Evolutionary conservation across 495 filamentous ascomycete species (phyloP), one percentile per base, ranked within the genome.

Genomic region (Neurospora sp.): DNA sequence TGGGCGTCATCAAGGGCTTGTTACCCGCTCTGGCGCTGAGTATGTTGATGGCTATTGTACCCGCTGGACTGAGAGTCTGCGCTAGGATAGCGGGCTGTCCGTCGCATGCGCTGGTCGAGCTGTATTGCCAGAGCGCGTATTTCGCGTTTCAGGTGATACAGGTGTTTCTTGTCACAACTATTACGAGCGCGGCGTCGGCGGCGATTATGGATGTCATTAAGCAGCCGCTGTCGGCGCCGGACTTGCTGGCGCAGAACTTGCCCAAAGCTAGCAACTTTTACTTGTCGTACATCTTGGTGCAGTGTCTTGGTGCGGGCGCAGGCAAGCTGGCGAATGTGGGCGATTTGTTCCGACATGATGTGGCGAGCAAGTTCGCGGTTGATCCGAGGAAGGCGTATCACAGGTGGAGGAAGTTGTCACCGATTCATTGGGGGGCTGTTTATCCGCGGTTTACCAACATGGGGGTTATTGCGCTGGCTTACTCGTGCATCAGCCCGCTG

Each of bases 121-220:
- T 97, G 42, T 91, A 90, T 65, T 91, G 90, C 1, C 96, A 99
- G 79, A 97, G 96, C 78, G 92, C 87, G 69, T 99, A 97, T 85
- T 99, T 98, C 78, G 87, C 86, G 20, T 99, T 98, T 87, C 94
- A 97, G 80, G 91, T 99, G 53, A 86, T 99, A 39, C 95, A 99
- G 81, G 92, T 97, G 20, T 97, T 97, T 97, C 83, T 84, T 97
- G 70, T 97, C 69, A 90, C 94, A 0, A 96, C 94, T 0, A 76
- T 97, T 22, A 86, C 91, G 8, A 91, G 81, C 9, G 91, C 90
- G 1, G 88, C 91, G 4, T 91, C 93, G 8, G 84, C 90, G 1
- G 87, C 89, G 40, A 84, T 91, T 12, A 75, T 78, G 8, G 44
- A 85, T 3, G 89, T 94, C 74, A 83, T 92, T 31, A 61, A 87